Conservation (phyloP, 139 green algal species). For the Mychonastes homosphaera region DNA sequence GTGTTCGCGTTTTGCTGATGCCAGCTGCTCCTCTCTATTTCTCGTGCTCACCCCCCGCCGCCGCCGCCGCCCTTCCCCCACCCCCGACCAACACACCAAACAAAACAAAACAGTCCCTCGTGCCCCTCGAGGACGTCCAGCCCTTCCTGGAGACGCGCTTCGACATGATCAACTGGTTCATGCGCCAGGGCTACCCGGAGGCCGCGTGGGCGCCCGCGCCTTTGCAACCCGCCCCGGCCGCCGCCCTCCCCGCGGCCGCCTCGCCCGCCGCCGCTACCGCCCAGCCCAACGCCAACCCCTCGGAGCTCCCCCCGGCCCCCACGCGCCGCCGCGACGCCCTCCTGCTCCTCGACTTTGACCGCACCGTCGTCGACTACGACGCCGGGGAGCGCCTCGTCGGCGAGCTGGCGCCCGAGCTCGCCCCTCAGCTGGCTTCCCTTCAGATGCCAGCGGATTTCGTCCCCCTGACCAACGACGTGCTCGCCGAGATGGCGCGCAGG, state of each 20-base stretch:
- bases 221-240: background rate
- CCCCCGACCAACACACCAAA: no score
- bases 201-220: conserved; percentile 2
- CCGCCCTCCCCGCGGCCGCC: background rate
- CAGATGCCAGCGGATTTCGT: conserved; percentile 57
- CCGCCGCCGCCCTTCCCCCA: no score
- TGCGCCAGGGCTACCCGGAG: conserved; percentile 30
- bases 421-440: background rate
- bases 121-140: conserved; percentile 61
- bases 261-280: background rate
- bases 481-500: conserved; percentile 51
- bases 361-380: conserved; percentile 62
- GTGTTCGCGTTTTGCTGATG: no score
- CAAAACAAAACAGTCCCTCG: no score
- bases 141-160: conserved; percentile 55
- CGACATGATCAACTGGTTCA: conserved; percentile 63
- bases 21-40: no score
- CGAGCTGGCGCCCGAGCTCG: conserved; percentile 46
- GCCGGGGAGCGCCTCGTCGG: conserved; percentile 40
- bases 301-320: background rate
- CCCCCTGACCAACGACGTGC: conserved; percentile 58
- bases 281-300: background rate
- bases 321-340: conserved; percentile 14
- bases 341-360: conserved; percentile 72
- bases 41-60: no score